Percentiles rank a stretch among this genome's conserved stretches.
Evolutionary conservation across 2,329 filamentous ascomycete species (phyloP).

Genomic region (Dactylellina cionopaga): DNA sequence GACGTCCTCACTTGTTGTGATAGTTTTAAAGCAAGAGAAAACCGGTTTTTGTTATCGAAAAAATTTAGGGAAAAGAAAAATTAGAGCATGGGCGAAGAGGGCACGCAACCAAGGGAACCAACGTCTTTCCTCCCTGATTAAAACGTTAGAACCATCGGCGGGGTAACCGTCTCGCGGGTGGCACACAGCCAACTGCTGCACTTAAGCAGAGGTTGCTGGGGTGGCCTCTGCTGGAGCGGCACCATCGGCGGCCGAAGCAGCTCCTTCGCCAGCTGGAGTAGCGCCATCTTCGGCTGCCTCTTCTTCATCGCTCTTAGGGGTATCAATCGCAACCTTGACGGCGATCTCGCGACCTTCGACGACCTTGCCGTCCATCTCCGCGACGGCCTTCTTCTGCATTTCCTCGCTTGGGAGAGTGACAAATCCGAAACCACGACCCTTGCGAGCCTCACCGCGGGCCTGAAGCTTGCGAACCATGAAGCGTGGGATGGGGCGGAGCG

Average conservation of each 20-base stretch:
- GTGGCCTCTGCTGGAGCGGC: constrained; percentile 56
- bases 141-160: constrained; percentile 55
- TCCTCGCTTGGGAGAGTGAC: constrained; percentile 96
- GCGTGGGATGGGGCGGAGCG: constrained; percentile 94
- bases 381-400: constrained; percentile 94
- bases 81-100: neutral
- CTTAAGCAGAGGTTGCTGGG: constrained; percentile 58
- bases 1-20: constrained; percentile 48
- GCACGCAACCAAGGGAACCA: constrained; percentile 31
- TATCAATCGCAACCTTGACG: constrained; percentile 99
- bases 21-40: constrained; percentile 17
- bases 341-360: constrained; percentile 98
- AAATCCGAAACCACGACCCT: constrained; percentile 98
- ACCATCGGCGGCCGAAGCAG: constrained; percentile 48
- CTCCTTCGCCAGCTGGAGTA: constrained; percentile 24
- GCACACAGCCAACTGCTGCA: constrained; percentile 50
- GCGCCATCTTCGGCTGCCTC: constrained; percentile 71
- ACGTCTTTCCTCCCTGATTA: constrained; percentile 56
- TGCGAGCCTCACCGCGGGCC: constrained; percentile 95
- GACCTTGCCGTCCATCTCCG: constrained; percentile 99
- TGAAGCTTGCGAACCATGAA: constrained; percentile 99
- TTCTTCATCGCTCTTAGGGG: constrained; percentile 86
- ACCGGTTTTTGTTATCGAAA: constrained; percentile 43
- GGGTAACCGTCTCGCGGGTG: constrained; percentile 55
- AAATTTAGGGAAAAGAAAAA: constrained; percentile 32